phyloP scores from a whole-genome alignment of 202 grass and related monocot species.

The Sporobolus alterniflorus region DNA sequence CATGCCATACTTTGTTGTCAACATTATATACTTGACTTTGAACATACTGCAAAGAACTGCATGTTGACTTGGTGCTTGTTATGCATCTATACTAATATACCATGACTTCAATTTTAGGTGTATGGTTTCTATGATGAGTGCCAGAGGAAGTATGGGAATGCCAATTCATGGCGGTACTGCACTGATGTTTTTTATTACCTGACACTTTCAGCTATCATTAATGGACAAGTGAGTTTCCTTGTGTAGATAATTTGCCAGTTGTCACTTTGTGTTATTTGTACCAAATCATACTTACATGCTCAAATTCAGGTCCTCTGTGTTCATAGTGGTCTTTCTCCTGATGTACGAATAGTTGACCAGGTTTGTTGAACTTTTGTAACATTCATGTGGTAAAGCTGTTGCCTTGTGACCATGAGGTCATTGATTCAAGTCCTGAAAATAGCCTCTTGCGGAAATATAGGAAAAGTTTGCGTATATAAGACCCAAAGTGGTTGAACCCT shows the following conservation, averaged over 20 bases:
- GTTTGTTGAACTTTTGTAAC: slow-evolving; percentile 40
- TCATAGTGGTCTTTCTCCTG: slow-evolving; percentile 93
- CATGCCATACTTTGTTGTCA: background rate
- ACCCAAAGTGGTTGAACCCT: no score
- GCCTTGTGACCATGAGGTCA: no score
- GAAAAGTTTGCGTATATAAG: no score
- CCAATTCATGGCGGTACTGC: slow-evolving; percentile 99
- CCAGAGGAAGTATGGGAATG: slow-evolving; percentile 98
- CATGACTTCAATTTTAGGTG: slow-evolving; percentile 52
- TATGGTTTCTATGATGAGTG: slow-evolving; percentile 99
- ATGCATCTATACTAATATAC: slow-evolving; percentile 11
- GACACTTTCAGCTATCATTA: slow-evolving; percentile 98
- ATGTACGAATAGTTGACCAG: slow-evolving; percentile 96
- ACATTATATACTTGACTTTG: background rate
- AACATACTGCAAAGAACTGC: background rate
- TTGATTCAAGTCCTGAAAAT: no score
- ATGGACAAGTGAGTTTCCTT: slow-evolving; percentile 71
- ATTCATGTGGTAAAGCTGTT: no score
- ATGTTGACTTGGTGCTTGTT: slow-evolving; percentile 2
- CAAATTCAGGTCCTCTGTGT: slow-evolving; percentile 90
- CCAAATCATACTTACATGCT: background rate
- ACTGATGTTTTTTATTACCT: slow-evolving; percentile 99
- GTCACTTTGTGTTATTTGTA: slow-evolving; percentile 7
- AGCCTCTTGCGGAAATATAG: no score
- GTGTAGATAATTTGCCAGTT: slow-evolving; percentile 3